Evolutionary conservation across 2,329 filamentous ascomycete species (phyloP).

Genomic region (Didymella pomorum): DNA sequence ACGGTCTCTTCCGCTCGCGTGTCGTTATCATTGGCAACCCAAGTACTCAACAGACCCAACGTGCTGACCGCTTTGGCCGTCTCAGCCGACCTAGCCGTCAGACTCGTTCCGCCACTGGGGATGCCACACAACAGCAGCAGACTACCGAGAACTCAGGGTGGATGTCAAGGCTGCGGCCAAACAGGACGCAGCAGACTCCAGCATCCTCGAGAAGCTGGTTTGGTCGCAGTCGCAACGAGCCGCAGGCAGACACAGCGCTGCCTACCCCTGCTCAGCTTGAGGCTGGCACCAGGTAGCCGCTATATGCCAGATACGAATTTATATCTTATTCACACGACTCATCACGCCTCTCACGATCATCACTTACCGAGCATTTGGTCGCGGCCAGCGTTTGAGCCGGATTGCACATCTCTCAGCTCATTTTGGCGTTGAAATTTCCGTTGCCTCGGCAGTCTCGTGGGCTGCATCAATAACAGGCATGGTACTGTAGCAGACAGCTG

Average conservation of each 20-base stretch:
- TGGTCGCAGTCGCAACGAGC: constrained; percentile 31
- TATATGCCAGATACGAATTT: constrained; percentile 16
- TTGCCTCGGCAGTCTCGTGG: neutral
- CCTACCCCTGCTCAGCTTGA: constrained; percentile 50
- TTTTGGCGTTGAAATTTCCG: neutral
- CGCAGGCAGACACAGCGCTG: constrained; percentile 27
- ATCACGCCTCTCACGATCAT: constrained; percentile 15
- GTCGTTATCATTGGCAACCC: constrained; percentile 37
- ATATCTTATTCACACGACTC: constrained; percentile 9
- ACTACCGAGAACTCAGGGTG: constrained; percentile 28
- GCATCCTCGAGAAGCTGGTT: constrained; percentile 40
- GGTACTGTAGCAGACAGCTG: neutral
- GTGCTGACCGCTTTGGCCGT: constrained; percentile 32
- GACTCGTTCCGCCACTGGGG: constrained; percentile 25
- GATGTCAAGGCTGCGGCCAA: constrained; percentile 33
- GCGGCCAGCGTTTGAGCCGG: neutral
- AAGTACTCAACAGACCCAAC: constrained; percentile 21
- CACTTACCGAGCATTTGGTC: constrained; percentile 10
- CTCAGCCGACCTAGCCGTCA: constrained; percentile 39
- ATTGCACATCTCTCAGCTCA: neutral
- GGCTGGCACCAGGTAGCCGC: constrained; percentile 42
- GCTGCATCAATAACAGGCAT: neutral
- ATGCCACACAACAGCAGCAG: constrained; percentile 24
- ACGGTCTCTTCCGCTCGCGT: constrained; percentile 46
- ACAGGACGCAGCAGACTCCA: constrained; percentile 23